These are phyloP conservation scores for Bryoglossum gracile DNA, from an alignment of 495 filamentous ascomycete species.

Conservation along the genomic window DNA sequence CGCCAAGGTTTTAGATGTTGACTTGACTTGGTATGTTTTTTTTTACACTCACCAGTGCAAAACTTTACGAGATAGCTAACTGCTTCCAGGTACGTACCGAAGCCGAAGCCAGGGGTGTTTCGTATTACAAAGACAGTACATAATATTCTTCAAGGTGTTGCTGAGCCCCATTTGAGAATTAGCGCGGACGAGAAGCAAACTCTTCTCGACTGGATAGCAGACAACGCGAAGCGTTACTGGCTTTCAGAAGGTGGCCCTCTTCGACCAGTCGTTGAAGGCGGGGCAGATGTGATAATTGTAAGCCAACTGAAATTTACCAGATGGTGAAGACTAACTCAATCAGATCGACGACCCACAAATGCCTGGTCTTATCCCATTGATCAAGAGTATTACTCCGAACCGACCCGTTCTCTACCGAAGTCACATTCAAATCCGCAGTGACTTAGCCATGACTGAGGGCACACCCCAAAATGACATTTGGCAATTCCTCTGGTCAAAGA, in stretches of 20 bases:
- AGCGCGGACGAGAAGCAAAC: slow-evolving; percentile 49
- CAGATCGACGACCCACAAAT: slow-evolving; percentile 82
- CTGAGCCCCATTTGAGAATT: slow-evolving; percentile 53
- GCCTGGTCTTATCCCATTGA: slow-evolving; percentile 72
- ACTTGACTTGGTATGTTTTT: slow-evolving; percentile 66
- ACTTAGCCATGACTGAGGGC: slow-evolving; percentile 54
- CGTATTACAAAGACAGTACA: slow-evolving; percentile 85
- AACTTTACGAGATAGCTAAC: not conserved
- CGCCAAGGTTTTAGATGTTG: slow-evolving; percentile 56
- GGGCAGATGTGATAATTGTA: slow-evolving; percentile 72
- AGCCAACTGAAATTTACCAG: slow-evolving; percentile 16
- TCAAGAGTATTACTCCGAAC: slow-evolving; percentile 62
- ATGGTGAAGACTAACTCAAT: slow-evolving; percentile 5
- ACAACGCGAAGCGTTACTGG: slow-evolving; percentile 76
- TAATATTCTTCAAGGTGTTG: slow-evolving; percentile 86
- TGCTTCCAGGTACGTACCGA: slow-evolving; percentile 59
- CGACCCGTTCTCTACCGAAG: slow-evolving; percentile 74
- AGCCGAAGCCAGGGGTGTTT: slow-evolving; percentile 78
- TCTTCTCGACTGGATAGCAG: slow-evolving; percentile 66
- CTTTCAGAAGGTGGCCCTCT: slow-evolving; percentile 61
- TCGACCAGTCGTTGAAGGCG: slow-evolving; percentile 56
- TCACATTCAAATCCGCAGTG: slow-evolving; percentile 79
- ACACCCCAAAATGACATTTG: slow-evolving; percentile 69
- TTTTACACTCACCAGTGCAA: not conserved
- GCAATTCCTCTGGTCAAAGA: slow-evolving; percentile 68